These are phyloP conservation scores for Paraglomus brasilianum DNA, from an alignment of 192 early-diverging fungal species.

Conservation along the genomic window DNA sequence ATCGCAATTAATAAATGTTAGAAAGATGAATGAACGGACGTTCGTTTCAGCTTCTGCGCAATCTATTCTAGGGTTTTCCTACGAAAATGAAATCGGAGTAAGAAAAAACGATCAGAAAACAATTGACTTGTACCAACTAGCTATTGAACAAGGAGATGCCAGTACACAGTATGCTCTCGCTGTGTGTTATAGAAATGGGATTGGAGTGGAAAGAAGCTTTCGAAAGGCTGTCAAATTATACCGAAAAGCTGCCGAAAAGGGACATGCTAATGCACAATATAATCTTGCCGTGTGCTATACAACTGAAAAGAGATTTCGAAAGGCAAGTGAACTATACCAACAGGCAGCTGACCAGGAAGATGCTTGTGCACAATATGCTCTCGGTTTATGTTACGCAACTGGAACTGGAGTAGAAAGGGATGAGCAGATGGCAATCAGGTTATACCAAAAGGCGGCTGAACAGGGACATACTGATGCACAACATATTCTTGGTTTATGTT, in stretches of 20 bases:
- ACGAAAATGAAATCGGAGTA: conserved; percentile 66
- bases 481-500: conserved; percentile 59
- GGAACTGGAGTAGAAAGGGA: conserved; percentile 69
- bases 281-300: conserved; percentile 63
- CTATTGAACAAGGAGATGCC: conserved; percentile 60
- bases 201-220: conserved; percentile 48
- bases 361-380: conserved; percentile 57
- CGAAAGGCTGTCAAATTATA: conserved; percentile 49
- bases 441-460: conserved; percentile 55
- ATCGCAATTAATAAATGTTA: too few species aligned
- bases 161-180: conserved; percentile 68
- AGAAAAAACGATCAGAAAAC: conserved; percentile 54
- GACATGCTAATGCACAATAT: conserved; percentile 46
- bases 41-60: conserved; percentile 58
- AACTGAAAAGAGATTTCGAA: conserved; percentile 61
- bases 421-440: conserved; percentile 58
- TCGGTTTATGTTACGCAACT: conserved; percentile 83
- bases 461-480: conserved; percentile 59
- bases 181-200: conserved; percentile 58
- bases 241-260: conserved; percentile 50
- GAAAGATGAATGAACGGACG: too few species aligned
- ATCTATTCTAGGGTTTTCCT: conserved; percentile 68
- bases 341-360: conserved; percentile 51
- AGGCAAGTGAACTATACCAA: conserved; percentile 59
- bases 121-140: conserved; percentile 62